Percentiles rank a stretch among this genome's conserved stretches.
These are phyloP conservation scores for Umbelopsis ramanniana DNA, from an alignment of 192 early-diverging fungal species.

Conservation along the genomic window DNA sequence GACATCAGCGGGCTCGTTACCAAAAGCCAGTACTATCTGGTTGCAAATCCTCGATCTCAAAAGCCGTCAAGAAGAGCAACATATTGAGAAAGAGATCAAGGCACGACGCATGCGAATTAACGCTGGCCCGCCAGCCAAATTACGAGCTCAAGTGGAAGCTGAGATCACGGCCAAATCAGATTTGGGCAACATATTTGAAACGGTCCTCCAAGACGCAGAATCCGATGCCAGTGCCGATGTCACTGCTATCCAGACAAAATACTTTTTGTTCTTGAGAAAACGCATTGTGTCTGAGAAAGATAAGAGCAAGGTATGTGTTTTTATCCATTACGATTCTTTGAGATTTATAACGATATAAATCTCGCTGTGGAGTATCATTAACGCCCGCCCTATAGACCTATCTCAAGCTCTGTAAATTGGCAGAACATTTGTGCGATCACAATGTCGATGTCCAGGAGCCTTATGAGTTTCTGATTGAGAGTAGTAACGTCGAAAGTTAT, in stretches of 20 bases:
- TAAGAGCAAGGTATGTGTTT: slow-evolving; percentile 15
- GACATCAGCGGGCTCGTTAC: slow-evolving; percentile 33
- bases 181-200: slow-evolving; percentile 32
- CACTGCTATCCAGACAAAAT: slow-evolving; percentile 24
- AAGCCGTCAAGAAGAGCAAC: slow-evolving; percentile 45
- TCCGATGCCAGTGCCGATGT: not conserved
- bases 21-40: slow-evolving; percentile 14
- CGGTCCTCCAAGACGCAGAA: slow-evolving; percentile 14
- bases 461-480: slow-evolving; percentile 55
- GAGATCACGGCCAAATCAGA: slow-evolving; percentile 69
- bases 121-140: slow-evolving; percentile 61
- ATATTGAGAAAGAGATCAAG: slow-evolving; percentile 63
- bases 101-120: slow-evolving; percentile 69
- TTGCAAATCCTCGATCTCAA: slow-evolving; percentile 32
- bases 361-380: not conserved
- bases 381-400: not conserved
- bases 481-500: slow-evolving; percentile 38
- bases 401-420: not conserved
- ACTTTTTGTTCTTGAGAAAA: slow-evolving; percentile 22
- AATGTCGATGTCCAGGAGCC: slow-evolving; percentile 37
- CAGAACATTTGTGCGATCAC: slow-evolving; percentile 36
- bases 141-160: slow-evolving; percentile 62
- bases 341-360: not conserved
- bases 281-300: slow-evolving; percentile 8
- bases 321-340: not conserved